Conservation (phyloP, 2,329 filamentous ascomycete genomes). For the Verticillium tricorpus region DNA sequence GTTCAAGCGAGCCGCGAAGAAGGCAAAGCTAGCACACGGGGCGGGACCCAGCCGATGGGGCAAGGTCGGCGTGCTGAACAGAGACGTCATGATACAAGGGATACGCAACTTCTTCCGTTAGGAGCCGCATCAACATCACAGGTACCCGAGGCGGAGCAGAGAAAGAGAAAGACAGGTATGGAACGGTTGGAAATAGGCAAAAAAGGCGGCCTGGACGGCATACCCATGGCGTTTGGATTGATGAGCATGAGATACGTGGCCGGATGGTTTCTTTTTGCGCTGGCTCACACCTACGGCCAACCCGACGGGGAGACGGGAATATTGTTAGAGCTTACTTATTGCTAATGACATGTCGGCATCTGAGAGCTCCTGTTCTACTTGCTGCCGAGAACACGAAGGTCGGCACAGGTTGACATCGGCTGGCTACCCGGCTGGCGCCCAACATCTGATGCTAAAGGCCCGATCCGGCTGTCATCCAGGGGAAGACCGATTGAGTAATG, state of each 20-base stretch:
- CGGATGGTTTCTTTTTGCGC: not conserved
- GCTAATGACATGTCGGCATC: not conserved
- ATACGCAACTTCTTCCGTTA: constrained; percentile 41
- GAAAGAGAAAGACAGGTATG: not conserved
- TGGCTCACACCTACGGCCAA: not conserved
- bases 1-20: constrained; percentile 2
- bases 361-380: no score
- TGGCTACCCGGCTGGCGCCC: not conserved
- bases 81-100: constrained; percentile 32
- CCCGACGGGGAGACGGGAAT: not conserved
- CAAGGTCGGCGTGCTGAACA: constrained; percentile 29
- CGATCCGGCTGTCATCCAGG: not conserved
- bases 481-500: not conserved
- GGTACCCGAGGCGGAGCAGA: not conserved
- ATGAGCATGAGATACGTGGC: not conserved
- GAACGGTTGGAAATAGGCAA: not conserved
- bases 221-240: constrained; percentile 1
- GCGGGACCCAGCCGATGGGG: constrained; percentile 28
- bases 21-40: constrained; percentile 14
- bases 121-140: constrained; percentile 3
- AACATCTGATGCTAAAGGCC: not conserved
- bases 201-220: not conserved
- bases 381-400: not conserved
- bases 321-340: not conserved
- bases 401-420: not conserved